Percentiles rank a stretch among this genome's conserved stretches.
phyloP scores from a whole-genome alignment of 441 rosid species.

The Dalechampia spathulata region DNA sequence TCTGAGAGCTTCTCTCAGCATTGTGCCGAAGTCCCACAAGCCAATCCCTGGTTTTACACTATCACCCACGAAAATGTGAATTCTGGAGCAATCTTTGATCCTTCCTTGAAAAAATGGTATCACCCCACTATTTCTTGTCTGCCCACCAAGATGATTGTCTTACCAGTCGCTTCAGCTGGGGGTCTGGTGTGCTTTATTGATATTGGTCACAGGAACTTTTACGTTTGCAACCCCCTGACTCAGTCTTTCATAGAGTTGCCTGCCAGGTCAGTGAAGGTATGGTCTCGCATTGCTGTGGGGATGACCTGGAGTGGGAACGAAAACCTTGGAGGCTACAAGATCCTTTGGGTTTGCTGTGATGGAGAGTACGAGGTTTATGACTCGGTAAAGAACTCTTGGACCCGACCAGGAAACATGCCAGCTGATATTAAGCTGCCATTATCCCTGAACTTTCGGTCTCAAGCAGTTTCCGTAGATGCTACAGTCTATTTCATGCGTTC shows the following conservation, averaged over 20 bases:
- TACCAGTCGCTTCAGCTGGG: constrained; percentile 95
- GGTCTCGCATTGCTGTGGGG: constrained; percentile 91
- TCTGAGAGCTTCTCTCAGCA: constrained; percentile 80
- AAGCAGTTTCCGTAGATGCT: constrained; percentile 55
- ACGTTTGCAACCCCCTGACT: constrained; percentile 83
- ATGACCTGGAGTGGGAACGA: constrained; percentile 68
- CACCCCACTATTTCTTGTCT: constrained; percentile 63
- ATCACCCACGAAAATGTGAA: constrained; percentile 78
- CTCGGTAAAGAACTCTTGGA: constrained; percentile 60
- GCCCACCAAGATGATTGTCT: constrained; percentile 59
- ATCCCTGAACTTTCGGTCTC: constrained; percentile 74
- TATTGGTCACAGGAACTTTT: constrained; percentile 79
- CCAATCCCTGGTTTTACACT: constrained; percentile 84
- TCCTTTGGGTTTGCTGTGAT: constrained; percentile 83
- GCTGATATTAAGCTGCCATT: constrained; percentile 61
- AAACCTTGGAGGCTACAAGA: constrained; percentile 56
- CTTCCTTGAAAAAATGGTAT: constrained; percentile 81
- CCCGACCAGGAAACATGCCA: constrained; percentile 67
- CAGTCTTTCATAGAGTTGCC: constrained; percentile 80
- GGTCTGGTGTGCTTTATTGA: constrained; percentile 96
- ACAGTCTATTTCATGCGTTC: constrained; percentile 82
- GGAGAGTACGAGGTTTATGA: constrained; percentile 88
- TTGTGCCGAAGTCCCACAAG: constrained; percentile 49
- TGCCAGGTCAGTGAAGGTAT: constrained; percentile 70
- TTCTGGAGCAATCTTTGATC: constrained; percentile 85